Base-by-base conservation (phyloP, 768 basidiomycete species). In the Termitomyces heimii region DNA sequence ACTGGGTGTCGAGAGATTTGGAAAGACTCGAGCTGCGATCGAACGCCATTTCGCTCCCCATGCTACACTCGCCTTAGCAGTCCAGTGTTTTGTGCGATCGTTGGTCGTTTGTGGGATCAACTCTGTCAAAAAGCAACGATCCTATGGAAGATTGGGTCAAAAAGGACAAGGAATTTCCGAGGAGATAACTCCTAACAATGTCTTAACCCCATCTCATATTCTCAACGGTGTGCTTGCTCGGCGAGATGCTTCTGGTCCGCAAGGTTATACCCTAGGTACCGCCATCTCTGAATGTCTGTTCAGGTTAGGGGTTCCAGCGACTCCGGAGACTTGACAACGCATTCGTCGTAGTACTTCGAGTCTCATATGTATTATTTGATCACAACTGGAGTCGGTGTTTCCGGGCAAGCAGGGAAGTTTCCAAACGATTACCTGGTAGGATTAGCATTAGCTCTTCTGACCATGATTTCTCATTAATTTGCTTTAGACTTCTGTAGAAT, bases 201-300 rank as follows among this genome's bases (percentile, higher is more conserved):
- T 77, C 40, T 68, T 81, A 58, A 77, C 75, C 43, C 76, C 78
- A 34, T 67, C 73, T 7, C 78, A 81, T 58, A 68, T 81, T 53
- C 62, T 78, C n/a, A 69, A 68, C 32, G 75, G 77, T 43, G 65
- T 77, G 48, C 62, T 74, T n/a, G 59, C 67, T 14, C 65, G 64
- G 51, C 67, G 69, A 40, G 62, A 62, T 43, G 60, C 63, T 49
- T 59, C 53, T 20, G 34, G 54, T 10, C 31, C 52, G 14, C 46
- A 53, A 32, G 45, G 49, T 32, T 43, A 57, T 40, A 54, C 51
- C 37, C 28, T 62, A 20, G 62, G 63, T 18, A 55, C 57, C 29
- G 63, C 68, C 24, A 57, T 76, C 18, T 63, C 70, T 51, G 62
- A 64, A 46, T 67, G 67, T 60, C 64, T 76, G 31, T 66, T 71